Percentiles rank a stretch among this genome's conserved stretches.
Conservation (phyloP, 495 filamentous ascomycete genomes). For the Aspergillus nidulans region DNA sequence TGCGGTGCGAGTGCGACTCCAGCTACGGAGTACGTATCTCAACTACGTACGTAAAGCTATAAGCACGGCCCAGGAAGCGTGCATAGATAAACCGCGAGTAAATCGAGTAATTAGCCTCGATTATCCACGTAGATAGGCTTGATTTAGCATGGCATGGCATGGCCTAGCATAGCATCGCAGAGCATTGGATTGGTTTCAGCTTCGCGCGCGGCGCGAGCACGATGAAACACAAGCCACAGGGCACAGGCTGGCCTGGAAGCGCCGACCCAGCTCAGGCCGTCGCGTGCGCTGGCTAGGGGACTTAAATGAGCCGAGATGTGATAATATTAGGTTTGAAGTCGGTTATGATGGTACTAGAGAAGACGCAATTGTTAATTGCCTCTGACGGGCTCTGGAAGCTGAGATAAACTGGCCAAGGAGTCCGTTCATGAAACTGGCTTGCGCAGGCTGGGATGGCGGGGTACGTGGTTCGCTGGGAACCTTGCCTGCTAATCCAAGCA, state of each 20-base stretch:
- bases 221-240: conserved; percentile 18
- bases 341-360: background rate
- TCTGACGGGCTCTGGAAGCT: background rate
- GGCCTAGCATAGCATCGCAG: background rate
- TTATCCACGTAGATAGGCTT: background rate
- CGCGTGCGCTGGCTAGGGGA: background rate
- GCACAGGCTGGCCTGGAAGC: conserved; percentile 9
- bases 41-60: background rate
- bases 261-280: background rate
- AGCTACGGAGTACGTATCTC: background rate
- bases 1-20: background rate
- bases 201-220: background rate
- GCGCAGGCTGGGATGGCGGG: background rate
- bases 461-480: conserved; percentile 6
- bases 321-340: background rate
- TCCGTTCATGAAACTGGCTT: conserved; percentile 4
- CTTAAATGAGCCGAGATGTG: background rate
- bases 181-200: conserved; percentile 5
- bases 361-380: too few relatives aligned
- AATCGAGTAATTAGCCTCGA: background rate
- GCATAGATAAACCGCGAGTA: background rate
- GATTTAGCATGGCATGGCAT: background rate
- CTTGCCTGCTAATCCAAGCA: background rate
- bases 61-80: background rate
- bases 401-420: background rate